Conservation (phyloP, 345 rosid species). For the Pugionium dolabratum region DNA sequence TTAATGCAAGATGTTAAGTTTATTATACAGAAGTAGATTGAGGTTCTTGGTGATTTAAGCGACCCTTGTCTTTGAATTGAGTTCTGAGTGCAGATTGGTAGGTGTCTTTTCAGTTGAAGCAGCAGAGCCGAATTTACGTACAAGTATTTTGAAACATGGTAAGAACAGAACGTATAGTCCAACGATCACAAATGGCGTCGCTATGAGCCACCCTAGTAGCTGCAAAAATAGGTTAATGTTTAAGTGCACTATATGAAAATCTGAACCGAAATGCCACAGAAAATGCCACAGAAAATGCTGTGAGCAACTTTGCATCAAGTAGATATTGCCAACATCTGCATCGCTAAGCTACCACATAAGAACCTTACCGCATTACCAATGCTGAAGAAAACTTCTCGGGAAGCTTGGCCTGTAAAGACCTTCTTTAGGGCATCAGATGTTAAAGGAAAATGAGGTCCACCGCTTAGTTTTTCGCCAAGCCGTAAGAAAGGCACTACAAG, state of each 20-base stretch:
- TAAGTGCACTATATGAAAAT: no score
- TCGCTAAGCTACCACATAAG: no score
- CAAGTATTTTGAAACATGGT: conserved; percentile 40
- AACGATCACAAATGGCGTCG: conserved; percentile 37
- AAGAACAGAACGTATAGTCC: conserved; percentile 34
- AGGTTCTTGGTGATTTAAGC: conserved; percentile 25
- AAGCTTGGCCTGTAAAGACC: conserved; percentile 88
- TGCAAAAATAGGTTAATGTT: conserved; percentile 15
- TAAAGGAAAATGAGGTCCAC: conserved; percentile 89
- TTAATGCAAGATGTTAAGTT: neutral
- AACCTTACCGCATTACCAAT: conserved; percentile 77
- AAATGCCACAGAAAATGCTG: no score
- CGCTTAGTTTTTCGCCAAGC: conserved; percentile 71
- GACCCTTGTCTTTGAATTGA: conserved; percentile 36
- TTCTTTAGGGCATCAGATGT: conserved; percentile 90
- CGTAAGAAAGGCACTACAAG: conserved; percentile 93
- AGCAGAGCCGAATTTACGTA: conserved; percentile 26
- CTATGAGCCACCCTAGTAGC: conserved; percentile 44
- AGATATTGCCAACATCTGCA: no score
- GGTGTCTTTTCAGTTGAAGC: conserved; percentile 24
- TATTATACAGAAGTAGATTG: neutral
- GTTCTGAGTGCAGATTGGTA: conserved; percentile 29
- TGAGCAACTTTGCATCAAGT: no score
- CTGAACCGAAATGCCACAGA: neutral
- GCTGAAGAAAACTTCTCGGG: conserved; percentile 69